These are phyloP conservation scores for Santalum album DNA, from an alignment of 164 flowering plant genomes.

Conservation along the genomic window DNA sequence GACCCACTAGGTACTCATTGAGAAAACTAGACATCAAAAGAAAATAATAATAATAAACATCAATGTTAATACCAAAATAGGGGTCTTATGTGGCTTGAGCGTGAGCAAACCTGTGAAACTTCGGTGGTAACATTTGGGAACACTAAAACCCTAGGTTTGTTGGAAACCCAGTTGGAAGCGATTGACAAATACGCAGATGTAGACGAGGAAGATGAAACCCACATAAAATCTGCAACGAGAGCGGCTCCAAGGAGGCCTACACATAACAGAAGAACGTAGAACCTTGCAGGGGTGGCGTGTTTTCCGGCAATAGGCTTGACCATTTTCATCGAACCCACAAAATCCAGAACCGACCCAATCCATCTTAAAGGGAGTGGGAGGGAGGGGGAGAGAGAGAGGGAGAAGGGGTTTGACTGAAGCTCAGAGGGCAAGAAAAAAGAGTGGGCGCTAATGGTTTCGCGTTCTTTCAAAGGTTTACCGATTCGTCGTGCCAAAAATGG, in stretches of 20 bases:
- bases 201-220: constrained; percentile 46
- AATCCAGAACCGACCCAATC: background rate
- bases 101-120: constrained; percentile 6
- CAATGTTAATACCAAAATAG: background rate
- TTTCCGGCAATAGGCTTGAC: constrained; percentile 17
- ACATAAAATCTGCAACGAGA: constrained; percentile 30
- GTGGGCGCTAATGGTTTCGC: too few relatives aligned
- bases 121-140: constrained; percentile 1
- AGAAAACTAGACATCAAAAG: background rate
- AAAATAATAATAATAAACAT: background rate
- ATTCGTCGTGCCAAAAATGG: too few relatives aligned
- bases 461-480: too few relatives aligned
- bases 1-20: too few relatives aligned
- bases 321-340: constrained; percentile 10
- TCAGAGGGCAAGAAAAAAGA: too few relatives aligned
- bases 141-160: constrained; percentile 6
- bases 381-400: too few relatives aligned
- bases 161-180: constrained; percentile 16
- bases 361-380: background rate
- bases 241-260: constrained; percentile 29
- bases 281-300: constrained; percentile 9
- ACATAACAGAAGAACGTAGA: constrained; percentile 11
- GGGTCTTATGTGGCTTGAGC: background rate
- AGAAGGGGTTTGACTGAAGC: too few relatives aligned
- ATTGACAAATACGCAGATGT: constrained; percentile 13